A percentile compares a stretch with the other conserved stretches of the same genome.
These are phyloP conservation scores for Tolypocladium capitatum DNA, from an alignment of 2,329 filamentous ascomycete species.

Conservation along the genomic window DNA sequence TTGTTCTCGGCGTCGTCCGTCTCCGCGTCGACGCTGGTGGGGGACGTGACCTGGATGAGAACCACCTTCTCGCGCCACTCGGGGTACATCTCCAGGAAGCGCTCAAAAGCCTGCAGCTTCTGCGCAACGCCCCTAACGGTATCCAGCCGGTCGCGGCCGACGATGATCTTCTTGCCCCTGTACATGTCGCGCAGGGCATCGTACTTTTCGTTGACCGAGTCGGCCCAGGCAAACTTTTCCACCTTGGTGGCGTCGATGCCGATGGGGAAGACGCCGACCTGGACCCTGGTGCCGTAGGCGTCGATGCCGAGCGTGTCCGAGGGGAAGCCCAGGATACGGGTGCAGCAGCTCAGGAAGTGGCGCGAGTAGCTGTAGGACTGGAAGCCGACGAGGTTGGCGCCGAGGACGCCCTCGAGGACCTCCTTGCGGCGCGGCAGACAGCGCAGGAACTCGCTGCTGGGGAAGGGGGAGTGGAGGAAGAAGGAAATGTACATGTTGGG, in stretches of 20 bases:
- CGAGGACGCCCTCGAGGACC: conserved; percentile 76
- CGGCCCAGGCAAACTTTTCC: conserved; percentile 59
- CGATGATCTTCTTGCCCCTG: conserved; percentile 84
- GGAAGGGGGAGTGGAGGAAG: conserved; percentile 88
- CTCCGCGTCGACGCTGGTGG: conserved; percentile 66
- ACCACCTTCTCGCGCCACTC: conserved; percentile 89
- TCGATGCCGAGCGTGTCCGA: conserved; percentile 77
- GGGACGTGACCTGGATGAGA: conserved; percentile 87
- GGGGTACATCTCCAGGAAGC: conserved; percentile 79
- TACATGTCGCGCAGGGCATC: conserved; percentile 63
- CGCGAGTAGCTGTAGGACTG: conserved; percentile 92
- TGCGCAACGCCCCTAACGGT: conserved; percentile 89
- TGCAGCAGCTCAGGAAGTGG: conserved; percentile 91
- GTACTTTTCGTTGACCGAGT: conserved; percentile 58
- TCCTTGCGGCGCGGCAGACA: conserved; percentile 83
- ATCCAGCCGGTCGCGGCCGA: conserved; percentile 86
- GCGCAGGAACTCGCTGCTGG: conserved; percentile 87
- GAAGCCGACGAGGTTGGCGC: conserved; percentile 87
- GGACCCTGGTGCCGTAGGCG: conserved; percentile 76
- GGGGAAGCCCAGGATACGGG: conserved; percentile 77
- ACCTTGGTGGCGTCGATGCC: conserved; percentile 82
- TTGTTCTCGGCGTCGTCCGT: conserved; percentile 66
- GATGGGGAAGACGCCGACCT: conserved; percentile 87
- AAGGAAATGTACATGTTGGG: conserved; percentile 90
- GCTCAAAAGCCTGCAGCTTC: conserved; percentile 87